phyloP scores from a whole-genome alignment of 495 filamentous ascomycete genomes.

The Lichina pygmaea region DNA sequence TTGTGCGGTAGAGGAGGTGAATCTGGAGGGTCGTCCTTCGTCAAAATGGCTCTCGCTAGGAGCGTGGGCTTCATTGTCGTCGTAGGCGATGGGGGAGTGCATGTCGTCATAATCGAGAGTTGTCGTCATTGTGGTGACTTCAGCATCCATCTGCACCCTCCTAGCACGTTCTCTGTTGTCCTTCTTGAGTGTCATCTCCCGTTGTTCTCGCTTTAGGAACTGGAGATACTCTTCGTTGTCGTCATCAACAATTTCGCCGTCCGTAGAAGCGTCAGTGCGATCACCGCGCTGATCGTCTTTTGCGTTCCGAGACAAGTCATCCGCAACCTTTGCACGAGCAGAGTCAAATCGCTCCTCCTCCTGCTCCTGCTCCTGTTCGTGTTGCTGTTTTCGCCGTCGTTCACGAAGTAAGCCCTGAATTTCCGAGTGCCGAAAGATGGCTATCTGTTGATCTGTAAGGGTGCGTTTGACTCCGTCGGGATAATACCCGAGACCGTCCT shows the following conservation, averaged over 20 bases:
- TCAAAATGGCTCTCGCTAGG: neutral
- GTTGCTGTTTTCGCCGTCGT: constrained; percentile 5
- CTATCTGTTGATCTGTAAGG: constrained; percentile 74
- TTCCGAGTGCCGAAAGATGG: constrained; percentile 76
- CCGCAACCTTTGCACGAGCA: neutral
- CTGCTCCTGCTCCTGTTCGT: neutral
- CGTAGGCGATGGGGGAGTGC: neutral
- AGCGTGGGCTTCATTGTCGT: neutral
- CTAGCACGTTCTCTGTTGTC: neutral
- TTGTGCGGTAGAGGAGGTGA: no score
- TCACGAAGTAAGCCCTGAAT: constrained; percentile 42
- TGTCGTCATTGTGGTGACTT: neutral
- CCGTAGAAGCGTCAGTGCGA: neutral
- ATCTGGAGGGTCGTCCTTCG: no score
- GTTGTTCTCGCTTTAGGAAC: constrained; percentile 1
- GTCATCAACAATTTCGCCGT: neutral
- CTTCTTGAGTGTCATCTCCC: constrained; percentile 1
- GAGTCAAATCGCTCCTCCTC: neutral
- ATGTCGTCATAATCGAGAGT: neutral
- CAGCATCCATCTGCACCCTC: neutral
- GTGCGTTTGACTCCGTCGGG: constrained; percentile 72
- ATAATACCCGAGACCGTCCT: constrained; percentile 70
- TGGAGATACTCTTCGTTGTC: constrained; percentile 2
- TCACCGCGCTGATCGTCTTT: neutral
- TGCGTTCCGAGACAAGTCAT: neutral